A percentile compares a stretch with the other conserved stretches of the same genome.
phyloP scores from a whole-genome alignment of 306 rosid genomes.

The Prunus campanulata region DNA sequence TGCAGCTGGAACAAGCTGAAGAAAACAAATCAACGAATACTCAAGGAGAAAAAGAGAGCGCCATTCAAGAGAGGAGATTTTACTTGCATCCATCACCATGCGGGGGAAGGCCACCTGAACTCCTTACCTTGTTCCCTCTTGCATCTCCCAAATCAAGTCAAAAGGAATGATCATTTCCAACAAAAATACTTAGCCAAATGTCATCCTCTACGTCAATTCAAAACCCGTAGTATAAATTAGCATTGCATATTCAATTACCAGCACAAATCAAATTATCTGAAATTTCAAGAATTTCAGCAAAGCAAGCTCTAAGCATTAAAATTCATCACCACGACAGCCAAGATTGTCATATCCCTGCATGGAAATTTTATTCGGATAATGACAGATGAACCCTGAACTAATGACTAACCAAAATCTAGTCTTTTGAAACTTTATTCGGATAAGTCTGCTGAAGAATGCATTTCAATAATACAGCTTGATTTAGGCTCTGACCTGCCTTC shows the following conservation, averaged over 20 bases:
- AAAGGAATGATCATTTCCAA: not conserved
- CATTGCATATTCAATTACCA: not conserved
- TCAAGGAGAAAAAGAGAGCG: conserved; percentile 67
- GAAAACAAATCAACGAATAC: conserved; percentile 37
- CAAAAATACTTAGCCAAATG: not conserved
- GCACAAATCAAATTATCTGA: not conserved
- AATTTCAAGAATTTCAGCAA: not conserved
- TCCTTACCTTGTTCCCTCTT: conserved; percentile 69
- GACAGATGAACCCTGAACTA: not conserved
- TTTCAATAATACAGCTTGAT: conserved; percentile 47
- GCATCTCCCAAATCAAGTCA: conserved; percentile 40
- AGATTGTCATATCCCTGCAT: not conserved
- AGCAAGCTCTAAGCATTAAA: not conserved
- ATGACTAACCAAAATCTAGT: conserved; percentile 1
- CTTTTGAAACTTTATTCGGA: not conserved
- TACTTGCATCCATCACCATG: conserved; percentile 80
- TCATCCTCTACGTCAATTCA: not conserved
- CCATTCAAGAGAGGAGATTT: conserved; percentile 66
- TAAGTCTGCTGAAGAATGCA: conserved; percentile 40
- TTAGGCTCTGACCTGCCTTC: conserved; percentile 50
- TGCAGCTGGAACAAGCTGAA: conserved; percentile 24
- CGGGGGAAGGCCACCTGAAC: conserved; percentile 50
- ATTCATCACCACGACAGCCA: not conserved
- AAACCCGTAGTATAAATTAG: not conserved
- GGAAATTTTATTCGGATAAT: not conserved